Evolutionary conservation across 2,329 filamentous ascomycete genomes (phyloP).

Genomic region (Arachnopeziza araneosa): DNA sequence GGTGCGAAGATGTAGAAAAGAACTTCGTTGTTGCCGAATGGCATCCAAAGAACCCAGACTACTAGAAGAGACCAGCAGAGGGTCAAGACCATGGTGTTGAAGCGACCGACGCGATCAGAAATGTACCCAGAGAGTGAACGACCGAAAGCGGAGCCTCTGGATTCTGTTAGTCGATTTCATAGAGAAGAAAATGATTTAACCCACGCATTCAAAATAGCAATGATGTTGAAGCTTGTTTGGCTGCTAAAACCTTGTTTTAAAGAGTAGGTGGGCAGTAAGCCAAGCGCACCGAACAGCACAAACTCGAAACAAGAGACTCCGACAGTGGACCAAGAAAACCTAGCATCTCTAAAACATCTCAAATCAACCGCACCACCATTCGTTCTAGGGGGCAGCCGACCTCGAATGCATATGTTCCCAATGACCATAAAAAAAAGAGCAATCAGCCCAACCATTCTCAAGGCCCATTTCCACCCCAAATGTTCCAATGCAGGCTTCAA

Average conservation of each 20-base stretch:
- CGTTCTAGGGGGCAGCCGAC: conserved; percentile 56
- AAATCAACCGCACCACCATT: conserved; percentile 58
- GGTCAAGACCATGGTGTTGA: conserved; percentile 25
- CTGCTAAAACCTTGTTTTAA: conserved; percentile 58
- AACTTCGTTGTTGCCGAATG: conserved; percentile 17
- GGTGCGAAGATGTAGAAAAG: conserved; percentile 27
- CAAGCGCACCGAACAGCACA: conserved; percentile 74
- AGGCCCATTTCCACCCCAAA: conserved; percentile 25
- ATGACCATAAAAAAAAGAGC: conserved; percentile 20
- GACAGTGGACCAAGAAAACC: conserved; percentile 34
- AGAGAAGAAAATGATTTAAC: conserved; percentile 1
- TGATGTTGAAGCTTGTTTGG: conserved; percentile 67
- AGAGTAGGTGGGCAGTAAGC: conserved; percentile 75
- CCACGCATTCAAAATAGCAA: conserved; percentile 74
- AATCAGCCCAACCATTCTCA: conserved; percentile 23
- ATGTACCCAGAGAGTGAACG: conserved; percentile 23
- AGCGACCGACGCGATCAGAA: conserved; percentile 22
- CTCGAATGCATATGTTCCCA: conserved; percentile 32
- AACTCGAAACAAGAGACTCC: conserved; percentile 51
- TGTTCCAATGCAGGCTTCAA: conserved; percentile 27
- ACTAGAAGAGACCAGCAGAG: conserved; percentile 19
- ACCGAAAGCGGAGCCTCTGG: conserved; percentile 22
- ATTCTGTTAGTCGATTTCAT: background rate
- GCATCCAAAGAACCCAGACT: conserved; percentile 23
- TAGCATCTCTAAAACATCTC: conserved; percentile 57